Evolutionary conservation across 2,329 filamentous ascomycete genomes (phyloP), one percentile per base, ranked within the genome.

Genomic region (Aotearoamyces nothofagi): DNA sequence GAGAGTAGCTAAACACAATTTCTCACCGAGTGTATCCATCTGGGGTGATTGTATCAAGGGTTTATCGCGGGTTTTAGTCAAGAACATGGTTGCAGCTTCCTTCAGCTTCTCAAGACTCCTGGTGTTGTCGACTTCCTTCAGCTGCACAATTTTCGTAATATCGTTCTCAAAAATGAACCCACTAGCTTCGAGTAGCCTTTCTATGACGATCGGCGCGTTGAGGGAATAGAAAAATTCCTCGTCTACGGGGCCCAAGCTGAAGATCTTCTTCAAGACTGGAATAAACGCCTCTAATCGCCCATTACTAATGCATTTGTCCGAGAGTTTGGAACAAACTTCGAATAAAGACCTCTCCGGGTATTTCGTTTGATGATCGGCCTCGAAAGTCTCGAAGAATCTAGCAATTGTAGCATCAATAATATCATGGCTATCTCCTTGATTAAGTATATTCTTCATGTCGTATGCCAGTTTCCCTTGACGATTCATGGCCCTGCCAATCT

Each of bases 1-100:
- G 29, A 25, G 42, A 9, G 42, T 35, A 17, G 34, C 33, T 5
- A 17, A 19, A 29, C 42, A 47, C 5, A 49, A 35, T 14, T 29
- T 24, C 19, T 33, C 22, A 11, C 42, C 43, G 11, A 46, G 15
- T 10, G 26, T 24, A 5, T 22, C 14, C 31, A 41, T 34, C 11
- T 28, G 3, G 22, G 27, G 11, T 29, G 26, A 17, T 37, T 34
- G 11, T 8, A 14, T 15, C 26, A 30, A 4, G 5, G 39, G 40
- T 13, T 40, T 36, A 7, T 39, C 30, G 10, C 27, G 35, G 20
- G 45, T 43, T 9, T 39, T 30, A 10, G 37, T 33, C 5, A 49
- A 35, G 27, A 41, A 51, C 17, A 51, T 32, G 5, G 29, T 13
- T 9, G 29, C 11, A 17, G 29, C 29, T 22, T 16, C 14, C 9